Evolutionary conservation across 2,329 filamentous ascomycete species (phyloP).

Genomic region (Exophiala sp.): DNA sequence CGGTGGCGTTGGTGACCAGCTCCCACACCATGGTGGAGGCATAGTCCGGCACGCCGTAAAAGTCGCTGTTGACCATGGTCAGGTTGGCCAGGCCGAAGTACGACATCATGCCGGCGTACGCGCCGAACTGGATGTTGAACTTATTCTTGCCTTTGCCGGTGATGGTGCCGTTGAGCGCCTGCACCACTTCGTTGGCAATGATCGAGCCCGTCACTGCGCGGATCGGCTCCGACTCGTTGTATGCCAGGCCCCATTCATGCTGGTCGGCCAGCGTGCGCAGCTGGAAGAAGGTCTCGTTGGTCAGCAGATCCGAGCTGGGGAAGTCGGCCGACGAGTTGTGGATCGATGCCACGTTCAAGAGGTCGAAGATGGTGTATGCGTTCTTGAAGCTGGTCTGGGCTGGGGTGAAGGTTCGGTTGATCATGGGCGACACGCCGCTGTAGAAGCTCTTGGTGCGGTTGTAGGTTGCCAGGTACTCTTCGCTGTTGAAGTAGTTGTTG

Average conservation of each 20-base stretch:
- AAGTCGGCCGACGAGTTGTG: conserved; percentile 57
- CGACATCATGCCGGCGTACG: conserved; percentile 55
- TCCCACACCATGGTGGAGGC: conserved; percentile 78
- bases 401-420: conserved; percentile 48
- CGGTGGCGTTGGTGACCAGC: conserved; percentile 49
- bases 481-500: conserved; percentile 52
- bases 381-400: conserved; percentile 53
- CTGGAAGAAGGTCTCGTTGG: conserved; percentile 57
- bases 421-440: conserved; percentile 44
- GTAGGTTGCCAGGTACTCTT: conserved; percentile 45
- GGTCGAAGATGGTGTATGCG: conserved; percentile 61
- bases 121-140: conserved; percentile 53
- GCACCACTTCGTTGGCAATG: conserved; percentile 58
- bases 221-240: conserved; percentile 55
- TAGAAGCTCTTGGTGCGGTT: conserved; percentile 51
- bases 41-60: conserved; percentile 76
- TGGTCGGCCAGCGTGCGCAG: conserved; percentile 68
- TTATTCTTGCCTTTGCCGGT: conserved; percentile 36
- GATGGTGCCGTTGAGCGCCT: conserved; percentile 41
- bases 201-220: conserved; percentile 53
- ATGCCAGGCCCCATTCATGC: conserved; percentile 78
- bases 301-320: conserved; percentile 51
- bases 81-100: conserved; percentile 57
- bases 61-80: conserved; percentile 50
- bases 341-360: conserved; percentile 57